Conservation (phyloP, 106 monocot genomes). For the Allium fistulosum region DNA sequence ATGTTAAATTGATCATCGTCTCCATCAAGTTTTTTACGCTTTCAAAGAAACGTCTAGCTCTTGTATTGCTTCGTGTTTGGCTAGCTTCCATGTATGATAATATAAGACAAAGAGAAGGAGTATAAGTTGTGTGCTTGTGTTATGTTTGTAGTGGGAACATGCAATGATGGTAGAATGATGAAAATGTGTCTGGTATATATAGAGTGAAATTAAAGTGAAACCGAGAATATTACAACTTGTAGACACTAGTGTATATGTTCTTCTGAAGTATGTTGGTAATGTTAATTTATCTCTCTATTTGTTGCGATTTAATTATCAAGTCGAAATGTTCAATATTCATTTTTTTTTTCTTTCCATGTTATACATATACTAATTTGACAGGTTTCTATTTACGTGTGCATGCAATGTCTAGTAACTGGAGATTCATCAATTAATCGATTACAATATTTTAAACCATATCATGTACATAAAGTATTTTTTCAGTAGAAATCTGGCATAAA, state of each 20-base stretch:
- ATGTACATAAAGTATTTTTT: background rate
- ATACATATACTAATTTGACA: too few relatives aligned
- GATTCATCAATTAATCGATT: background rate
- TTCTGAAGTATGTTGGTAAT: too few relatives aligned
- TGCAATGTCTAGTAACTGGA: too few relatives aligned
- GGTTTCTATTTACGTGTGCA: too few relatives aligned
- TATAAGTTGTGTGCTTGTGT: background rate
- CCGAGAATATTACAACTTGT: background rate
- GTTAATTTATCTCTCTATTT: too few relatives aligned
- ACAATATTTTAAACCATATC: background rate
- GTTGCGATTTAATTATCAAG: too few relatives aligned
- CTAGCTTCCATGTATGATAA: background rate
- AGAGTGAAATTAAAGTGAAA: conserved; percentile 1
- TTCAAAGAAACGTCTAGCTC: background rate
- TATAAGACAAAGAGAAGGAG: background rate
- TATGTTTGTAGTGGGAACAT: background rate
- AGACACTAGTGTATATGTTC: background rate
- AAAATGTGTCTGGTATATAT: background rate
- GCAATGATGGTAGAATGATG: background rate
- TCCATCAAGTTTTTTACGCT: background rate
- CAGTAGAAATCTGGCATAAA: background rate
- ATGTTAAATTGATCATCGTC: background rate
- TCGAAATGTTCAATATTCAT: too few relatives aligned
- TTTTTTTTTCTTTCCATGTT: too few relatives aligned
- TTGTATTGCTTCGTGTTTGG: background rate